Evolutionary conservation across 2,329 filamentous ascomycete genomes (phyloP), one percentile per base, ranked within the genome.

Genomic region (Sclerotinia spermophila): DNA sequence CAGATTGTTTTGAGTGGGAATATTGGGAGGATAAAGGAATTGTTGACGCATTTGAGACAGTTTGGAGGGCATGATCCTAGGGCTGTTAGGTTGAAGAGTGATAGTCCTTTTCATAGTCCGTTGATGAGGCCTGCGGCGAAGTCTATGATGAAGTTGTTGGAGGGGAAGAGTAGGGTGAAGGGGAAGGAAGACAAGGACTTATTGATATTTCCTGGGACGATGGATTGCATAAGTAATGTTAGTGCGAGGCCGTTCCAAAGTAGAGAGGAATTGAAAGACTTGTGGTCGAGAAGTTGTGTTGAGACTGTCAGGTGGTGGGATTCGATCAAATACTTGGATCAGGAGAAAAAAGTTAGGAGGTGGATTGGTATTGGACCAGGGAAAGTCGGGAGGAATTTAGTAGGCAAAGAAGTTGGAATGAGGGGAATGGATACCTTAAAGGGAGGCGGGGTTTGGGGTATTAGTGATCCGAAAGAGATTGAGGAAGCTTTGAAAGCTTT

Each of bases 301-400:
- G 93, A 97, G 82, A 97, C 94, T 42, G 93, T 98, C 56, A 86
- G 88, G 71, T 98, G 95, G 95, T 97, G 94, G 90, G 93, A 96
- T 75, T 96, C 92, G 77, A 94, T 98, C 77, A 89, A 89, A 75
- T 97, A 96, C 78, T 83, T 97, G 65, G 93, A 97, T 79, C 90
- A 96, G 79, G 89, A 96, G 76, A 87, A 90, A 77, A 90, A 90
- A 73, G 92, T 97, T 27, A 86, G 90, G 76, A 85, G 94, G 70
- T 97, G 95, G 91, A 87, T 98, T 65, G 95, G 95, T 58, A 93
- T 98, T 73, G 95, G 95, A 0, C 95, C 95, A 0, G 95, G 95
- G 7, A 97, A 97, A 80, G 95, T 98, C 2, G 95, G 95, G 0
- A 86, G 94, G 71, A 97, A 97, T 79, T 84, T 98, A 11, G 94